A percentile compares a stretch with the other conserved stretches of the same genome.
These are phyloP conservation scores for Fusarium bactridioides DNA, from an alignment of 2,329 filamentous ascomycete species.

Conservation along the genomic window DNA sequence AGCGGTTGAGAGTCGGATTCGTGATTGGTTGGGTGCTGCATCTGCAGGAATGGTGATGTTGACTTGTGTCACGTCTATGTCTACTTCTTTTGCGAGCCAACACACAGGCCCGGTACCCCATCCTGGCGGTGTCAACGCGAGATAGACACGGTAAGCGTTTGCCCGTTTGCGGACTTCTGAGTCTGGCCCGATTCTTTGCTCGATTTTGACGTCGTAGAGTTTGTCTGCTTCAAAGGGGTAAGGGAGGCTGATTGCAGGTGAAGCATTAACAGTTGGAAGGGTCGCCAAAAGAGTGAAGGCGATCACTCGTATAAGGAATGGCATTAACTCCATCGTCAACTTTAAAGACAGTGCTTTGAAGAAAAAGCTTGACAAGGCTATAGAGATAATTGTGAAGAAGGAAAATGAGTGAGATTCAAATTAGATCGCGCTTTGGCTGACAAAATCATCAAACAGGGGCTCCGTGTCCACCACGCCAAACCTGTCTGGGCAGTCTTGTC, in stretches of 20 bases:
- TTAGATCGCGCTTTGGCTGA: background rate
- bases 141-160: conserved; percentile 34
- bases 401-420: conserved; percentile 2
- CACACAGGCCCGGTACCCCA: conserved; percentile 34
- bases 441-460: conserved; percentile 21
- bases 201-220: conserved; percentile 21
- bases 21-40: conserved; percentile 29
- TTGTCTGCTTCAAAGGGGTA: conserved; percentile 32
- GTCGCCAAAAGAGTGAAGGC: conserved; percentile 26
- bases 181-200: conserved; percentile 12
- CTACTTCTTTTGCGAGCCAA: conserved; percentile 27
- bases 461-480: conserved; percentile 7
- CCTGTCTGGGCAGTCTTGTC: background rate
- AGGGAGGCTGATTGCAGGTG: conserved; percentile 27
- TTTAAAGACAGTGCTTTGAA: background rate
- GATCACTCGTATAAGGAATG: conserved; percentile 8
- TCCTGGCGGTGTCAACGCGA: conserved; percentile 31
- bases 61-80: conserved; percentile 27
- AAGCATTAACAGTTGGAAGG: conserved; percentile 2
- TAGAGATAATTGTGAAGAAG: background rate
- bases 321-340: conserved; percentile 16
- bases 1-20: conserved; percentile 19
- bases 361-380: background rate
- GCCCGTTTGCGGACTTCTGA: conserved; percentile 17
- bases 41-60: conserved; percentile 38